Evolutionary conservation across 2,329 filamentous ascomycete species (phyloP).

Genomic region (Calcarisporium arbuscula): DNA sequence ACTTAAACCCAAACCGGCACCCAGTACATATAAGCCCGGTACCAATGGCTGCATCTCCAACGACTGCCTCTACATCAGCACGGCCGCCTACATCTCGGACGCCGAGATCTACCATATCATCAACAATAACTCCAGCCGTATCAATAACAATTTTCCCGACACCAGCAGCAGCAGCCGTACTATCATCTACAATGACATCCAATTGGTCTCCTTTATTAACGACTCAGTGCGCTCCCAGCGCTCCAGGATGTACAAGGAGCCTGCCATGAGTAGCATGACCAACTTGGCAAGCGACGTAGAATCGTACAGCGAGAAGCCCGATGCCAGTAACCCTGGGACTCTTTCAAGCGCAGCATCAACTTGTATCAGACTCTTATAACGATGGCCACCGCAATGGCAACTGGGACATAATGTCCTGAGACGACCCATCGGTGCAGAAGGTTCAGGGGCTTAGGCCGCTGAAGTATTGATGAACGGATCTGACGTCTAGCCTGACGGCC

Average conservation of each 20-base stretch:
- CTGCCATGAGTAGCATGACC: conserved; percentile 21
- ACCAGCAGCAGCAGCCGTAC: conserved; percentile 9
- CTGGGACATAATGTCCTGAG: no score
- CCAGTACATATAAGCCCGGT: conserved; percentile 26
- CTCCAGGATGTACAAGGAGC: conserved; percentile 10
- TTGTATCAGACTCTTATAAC: no score
- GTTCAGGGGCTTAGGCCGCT: no score
- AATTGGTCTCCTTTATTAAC: conserved; percentile 24
- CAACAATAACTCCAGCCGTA: conserved; percentile 13
- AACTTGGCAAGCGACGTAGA: conserved; percentile 27
- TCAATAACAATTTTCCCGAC: no score
- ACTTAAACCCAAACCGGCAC: conserved; percentile 24
- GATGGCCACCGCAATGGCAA: no score
- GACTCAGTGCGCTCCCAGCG: conserved; percentile 17
- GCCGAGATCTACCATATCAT: conserved; percentile 21
- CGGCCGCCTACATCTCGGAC: conserved; percentile 20
- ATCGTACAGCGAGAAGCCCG: no score
- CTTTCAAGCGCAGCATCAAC: no score
- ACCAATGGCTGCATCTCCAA: conserved; percentile 21
- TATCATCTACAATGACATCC: conserved; percentile 16
- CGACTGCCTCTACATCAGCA: conserved; percentile 17
- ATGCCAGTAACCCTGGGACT: no score
- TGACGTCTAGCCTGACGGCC: no score
- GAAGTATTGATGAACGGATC: no score
- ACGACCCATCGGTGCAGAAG: no score